Conservation (phyloP, 1,139 yeast species). For the Magnusiomyces tetraspermus region DNA sequence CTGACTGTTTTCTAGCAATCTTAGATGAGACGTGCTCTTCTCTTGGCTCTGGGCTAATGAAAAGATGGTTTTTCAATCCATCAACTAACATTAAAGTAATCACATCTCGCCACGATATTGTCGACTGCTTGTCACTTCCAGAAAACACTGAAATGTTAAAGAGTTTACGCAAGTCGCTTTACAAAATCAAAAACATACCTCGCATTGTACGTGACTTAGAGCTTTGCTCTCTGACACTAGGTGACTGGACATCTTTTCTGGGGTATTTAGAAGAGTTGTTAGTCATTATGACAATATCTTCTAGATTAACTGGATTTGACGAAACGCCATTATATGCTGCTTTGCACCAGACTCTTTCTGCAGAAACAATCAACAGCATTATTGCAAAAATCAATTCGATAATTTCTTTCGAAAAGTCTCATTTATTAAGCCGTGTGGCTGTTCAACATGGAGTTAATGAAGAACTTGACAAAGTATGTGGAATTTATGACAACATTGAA, state of each 20-base stretch:
- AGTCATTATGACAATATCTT: slow-evolving; percentile 8
- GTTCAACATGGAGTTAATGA: slow-evolving; percentile 30
- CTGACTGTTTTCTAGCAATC: slow-evolving; percentile 9
- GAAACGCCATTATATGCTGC: neutral
- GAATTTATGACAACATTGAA: slow-evolving; percentile 35
- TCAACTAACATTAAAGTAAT: slow-evolving; percentile 25
- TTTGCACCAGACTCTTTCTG: slow-evolving; percentile 12
- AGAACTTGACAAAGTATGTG: slow-evolving; percentile 30
- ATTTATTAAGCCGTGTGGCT: slow-evolving; percentile 28
- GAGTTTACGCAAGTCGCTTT: slow-evolving; percentile 19
- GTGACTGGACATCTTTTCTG: slow-evolving; percentile 28
- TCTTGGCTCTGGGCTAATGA: slow-evolving; percentile 29
- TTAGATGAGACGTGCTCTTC: slow-evolving; percentile 27
- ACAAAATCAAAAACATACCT: slow-evolving; percentile 27
- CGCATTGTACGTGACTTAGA: slow-evolving; percentile 23
- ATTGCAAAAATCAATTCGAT: slow-evolving; percentile 18
- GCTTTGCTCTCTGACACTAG: slow-evolving; percentile 25
- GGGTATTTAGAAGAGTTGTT: slow-evolving; percentile 17
- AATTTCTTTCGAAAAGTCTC: slow-evolving; percentile 34
- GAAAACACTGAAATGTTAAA: slow-evolving; percentile 18
- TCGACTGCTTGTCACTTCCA: slow-evolving; percentile 23
- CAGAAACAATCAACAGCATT: slow-evolving; percentile 14
- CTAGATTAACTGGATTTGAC: slow-evolving; percentile 8
- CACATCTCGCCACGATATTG: slow-evolving; percentile 27
- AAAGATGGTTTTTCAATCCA: slow-evolving; percentile 34